A percentile compares a stretch with the other conserved stretches of the same genome.
Evolutionary conservation across 805 yeast species (phyloP).

Genomic region (Yamadazyma laniorum): DNA sequence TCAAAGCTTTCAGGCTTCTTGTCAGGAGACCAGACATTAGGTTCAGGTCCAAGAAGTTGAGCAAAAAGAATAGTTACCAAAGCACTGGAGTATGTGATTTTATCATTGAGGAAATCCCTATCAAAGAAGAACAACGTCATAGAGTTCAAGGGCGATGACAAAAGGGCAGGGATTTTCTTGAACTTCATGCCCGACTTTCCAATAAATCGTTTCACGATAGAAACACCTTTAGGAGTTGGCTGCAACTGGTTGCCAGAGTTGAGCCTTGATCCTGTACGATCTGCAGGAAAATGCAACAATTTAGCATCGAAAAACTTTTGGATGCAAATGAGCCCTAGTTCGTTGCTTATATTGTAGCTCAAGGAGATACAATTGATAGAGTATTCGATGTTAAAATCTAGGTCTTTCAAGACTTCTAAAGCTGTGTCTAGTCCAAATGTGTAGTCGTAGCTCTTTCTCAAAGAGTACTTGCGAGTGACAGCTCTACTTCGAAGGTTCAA

Average conservation of each 20-base stretch:
- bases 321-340: conserved; percentile 48
- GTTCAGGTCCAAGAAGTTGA: conserved; percentile 59
- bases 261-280: conserved; percentile 57
- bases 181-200: conserved; percentile 51
- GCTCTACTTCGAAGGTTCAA: conserved; percentile 27
- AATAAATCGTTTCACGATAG: conserved; percentile 61
- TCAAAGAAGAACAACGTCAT: conserved; percentile 71
- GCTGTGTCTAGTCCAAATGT: conserved; percentile 56
- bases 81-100: conserved; percentile 58
- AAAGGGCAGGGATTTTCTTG: conserved; percentile 40
- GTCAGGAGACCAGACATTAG: conserved; percentile 68
- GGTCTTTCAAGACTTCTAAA: conserved; percentile 45
- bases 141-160: conserved; percentile 61
- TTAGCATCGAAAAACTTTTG: conserved; percentile 57
- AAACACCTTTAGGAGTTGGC: conserved; percentile 90
- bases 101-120: conserved; percentile 56
- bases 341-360: conserved; percentile 51
- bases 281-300: conserved; percentile 71
- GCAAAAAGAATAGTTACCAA: conserved; percentile 65
- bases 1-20: conserved; percentile 33
- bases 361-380: conserved; percentile 52
- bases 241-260: conserved; percentile 47
- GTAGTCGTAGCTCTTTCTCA: conserved; percentile 51
- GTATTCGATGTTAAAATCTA: conserved; percentile 49
- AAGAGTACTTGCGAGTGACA: conserved; percentile 2